Evolutionary conservation across 306 rosid genomes (phyloP).

Genomic region (Macrotyloma uniflorum): DNA sequence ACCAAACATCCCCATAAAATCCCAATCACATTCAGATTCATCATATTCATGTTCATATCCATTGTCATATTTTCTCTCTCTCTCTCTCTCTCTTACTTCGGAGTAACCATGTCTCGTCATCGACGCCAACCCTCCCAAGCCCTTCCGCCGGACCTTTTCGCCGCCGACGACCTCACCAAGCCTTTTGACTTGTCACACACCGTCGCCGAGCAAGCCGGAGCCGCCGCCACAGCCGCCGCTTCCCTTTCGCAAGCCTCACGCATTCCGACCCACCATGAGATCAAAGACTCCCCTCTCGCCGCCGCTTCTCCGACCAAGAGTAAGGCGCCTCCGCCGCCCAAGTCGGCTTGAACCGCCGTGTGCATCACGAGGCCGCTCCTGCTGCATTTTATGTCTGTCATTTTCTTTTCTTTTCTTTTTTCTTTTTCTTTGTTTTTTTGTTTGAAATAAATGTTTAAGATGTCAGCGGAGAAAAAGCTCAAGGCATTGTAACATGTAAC

Average conservation of each 20-base stretch:
- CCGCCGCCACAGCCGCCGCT: background rate
- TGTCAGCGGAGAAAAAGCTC: conserved; percentile 8
- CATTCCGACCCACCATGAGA: background rate
- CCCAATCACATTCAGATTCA: background rate
- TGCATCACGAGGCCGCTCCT: background rate
- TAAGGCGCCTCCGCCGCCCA: background rate
- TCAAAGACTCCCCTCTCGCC: background rate
- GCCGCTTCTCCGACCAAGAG: conserved; percentile 13
- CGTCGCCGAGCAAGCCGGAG: background rate
- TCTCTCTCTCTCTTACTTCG: background rate
- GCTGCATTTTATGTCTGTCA: background rate
- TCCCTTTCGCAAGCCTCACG: background rate
- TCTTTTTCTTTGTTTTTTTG: background rate
- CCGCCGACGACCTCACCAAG: conserved; percentile 35
- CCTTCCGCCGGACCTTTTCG: conserved; percentile 35
- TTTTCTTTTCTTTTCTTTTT: background rate
- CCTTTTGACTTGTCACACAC: conserved; percentile 14
- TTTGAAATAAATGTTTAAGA: conserved; percentile 6
- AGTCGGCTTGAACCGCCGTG: background rate
- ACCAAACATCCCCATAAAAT: conserved; percentile 3
- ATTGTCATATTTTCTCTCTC: too few relatives aligned
- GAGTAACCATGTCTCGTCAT: conserved; percentile 44
- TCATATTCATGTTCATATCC: too few relatives aligned
- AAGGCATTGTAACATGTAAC: background rate
- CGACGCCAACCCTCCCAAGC: conserved; percentile 46